Evolutionary conservation across 2,329 filamentous ascomycete species (phyloP).

Genomic region (Reticulascus tulasneorum): DNA sequence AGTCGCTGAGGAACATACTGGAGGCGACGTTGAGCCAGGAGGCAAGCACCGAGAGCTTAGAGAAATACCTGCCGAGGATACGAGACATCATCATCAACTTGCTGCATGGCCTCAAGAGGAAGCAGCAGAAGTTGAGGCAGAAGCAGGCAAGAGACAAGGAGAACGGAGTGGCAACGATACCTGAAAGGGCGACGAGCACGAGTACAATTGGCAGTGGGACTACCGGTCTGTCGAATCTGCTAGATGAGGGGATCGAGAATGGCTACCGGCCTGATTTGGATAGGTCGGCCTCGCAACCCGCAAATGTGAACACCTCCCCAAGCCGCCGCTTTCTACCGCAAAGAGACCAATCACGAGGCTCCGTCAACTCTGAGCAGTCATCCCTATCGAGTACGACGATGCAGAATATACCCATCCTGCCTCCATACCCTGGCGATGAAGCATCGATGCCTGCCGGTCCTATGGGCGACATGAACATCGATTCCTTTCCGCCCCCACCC

Average conservation of each 20-base stretch:
- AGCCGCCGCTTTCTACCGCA: slow-evolving; percentile 40
- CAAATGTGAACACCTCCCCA: slow-evolving; percentile 36
- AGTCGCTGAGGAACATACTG: slow-evolving; percentile 82
- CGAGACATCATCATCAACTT: slow-evolving; percentile 98
- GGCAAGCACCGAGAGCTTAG: slow-evolving; percentile 87
- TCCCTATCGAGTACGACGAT: slow-evolving; percentile 70
- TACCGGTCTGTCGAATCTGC: slow-evolving; percentile 53
- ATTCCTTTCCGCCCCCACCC: slow-evolving; percentile 69
- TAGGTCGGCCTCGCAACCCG: slow-evolving; percentile 12
- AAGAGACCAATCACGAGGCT: slow-evolving; percentile 49
- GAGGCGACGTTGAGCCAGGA: slow-evolving; percentile 96
- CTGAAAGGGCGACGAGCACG: slow-evolving; percentile 53
- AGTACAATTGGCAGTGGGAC: slow-evolving; percentile 55
- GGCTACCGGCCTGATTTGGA: slow-evolving; percentile 40
- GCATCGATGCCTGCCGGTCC: slow-evolving; percentile 24
- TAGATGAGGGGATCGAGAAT: slow-evolving; percentile 57
- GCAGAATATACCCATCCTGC: slow-evolving; percentile 71
- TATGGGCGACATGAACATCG: slow-evolving; percentile 50
- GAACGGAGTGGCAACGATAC: slow-evolving; percentile 35
- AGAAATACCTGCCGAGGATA: slow-evolving; percentile 89
- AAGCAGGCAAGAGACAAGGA: slow-evolving; percentile 56
- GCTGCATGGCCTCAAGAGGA: slow-evolving; percentile 91
- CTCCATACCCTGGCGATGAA: slow-evolving; percentile 65
- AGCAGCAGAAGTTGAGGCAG: slow-evolving; percentile 81
- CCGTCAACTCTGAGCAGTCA: slow-evolving; percentile 56